These are phyloP conservation scores for Setomelanomma holmii DNA, from an alignment of 2,329 filamentous ascomycete species.

Conservation along the genomic window DNA sequence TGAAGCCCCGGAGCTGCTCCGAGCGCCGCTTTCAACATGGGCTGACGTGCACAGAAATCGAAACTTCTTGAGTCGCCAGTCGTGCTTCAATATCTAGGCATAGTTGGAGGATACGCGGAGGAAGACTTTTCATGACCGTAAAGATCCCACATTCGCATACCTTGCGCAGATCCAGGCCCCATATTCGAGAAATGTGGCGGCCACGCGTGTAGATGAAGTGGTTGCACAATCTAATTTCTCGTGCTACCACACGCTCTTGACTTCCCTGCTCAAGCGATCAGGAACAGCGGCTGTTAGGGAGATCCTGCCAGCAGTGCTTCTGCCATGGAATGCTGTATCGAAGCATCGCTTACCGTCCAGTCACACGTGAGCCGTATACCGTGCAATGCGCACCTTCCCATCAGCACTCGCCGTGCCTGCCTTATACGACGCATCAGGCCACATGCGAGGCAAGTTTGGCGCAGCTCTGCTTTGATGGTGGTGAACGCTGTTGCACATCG, in stretches of 20 bases:
- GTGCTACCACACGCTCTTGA: constrained; percentile 15
- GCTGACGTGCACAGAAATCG: constrained; percentile 39
- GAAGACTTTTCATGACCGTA: constrained; percentile 40
- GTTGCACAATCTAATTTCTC: constrained; percentile 29
- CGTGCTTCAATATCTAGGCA: constrained; percentile 44
- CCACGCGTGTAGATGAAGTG: constrained; percentile 17
- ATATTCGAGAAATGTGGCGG: constrained; percentile 13
- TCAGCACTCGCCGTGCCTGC: constrained; percentile 2
- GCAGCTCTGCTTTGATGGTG: constrained; percentile 3
- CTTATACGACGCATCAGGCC: constrained; percentile 4
- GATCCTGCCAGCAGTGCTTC: constrained; percentile 20
- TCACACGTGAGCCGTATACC: constrained; percentile 2
- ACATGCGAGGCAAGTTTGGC: constrained; percentile 11
- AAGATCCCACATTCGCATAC: constrained; percentile 18
- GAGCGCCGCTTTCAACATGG: constrained; percentile 1
- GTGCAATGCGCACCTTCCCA: neutral
- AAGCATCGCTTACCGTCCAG: constrained; percentile 22
- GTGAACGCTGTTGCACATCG: no score
- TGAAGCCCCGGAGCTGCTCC: neutral
- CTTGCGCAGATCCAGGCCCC: constrained; percentile 5
- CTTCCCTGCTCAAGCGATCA: constrained; percentile 15
- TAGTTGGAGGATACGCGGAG: constrained; percentile 32
- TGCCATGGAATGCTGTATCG: constrained; percentile 16
- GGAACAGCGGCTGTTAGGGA: constrained; percentile 20
- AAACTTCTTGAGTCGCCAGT: constrained; percentile 39